Base-by-base conservation (phyloP, 129 eudicot species). In the Arctium minus region DNA sequence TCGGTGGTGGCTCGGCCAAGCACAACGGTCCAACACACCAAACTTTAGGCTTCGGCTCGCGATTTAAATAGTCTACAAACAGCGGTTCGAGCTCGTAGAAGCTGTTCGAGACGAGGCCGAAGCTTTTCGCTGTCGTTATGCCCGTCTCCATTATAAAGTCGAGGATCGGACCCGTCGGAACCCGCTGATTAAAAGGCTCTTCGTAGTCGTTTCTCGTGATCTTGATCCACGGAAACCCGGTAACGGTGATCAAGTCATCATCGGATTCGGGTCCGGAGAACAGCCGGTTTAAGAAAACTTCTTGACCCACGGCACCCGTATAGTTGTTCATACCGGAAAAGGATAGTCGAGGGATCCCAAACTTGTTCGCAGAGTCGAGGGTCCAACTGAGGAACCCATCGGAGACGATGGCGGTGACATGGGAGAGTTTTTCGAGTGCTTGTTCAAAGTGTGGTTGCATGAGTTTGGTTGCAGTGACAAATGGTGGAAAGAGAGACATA, bases 331-430 rank as follows among this genome's bases (percentile, higher is more conserved):
- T 89, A 15, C 98, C 98, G 46, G 72, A 79, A 74, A 68, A 87
- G 2, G 74, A 82, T 1, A 95, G 69, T 0, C 97, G 84, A 2
- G 98, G 97, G 79, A 95, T 91, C n/a, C 84, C 74, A 31, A 91
- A 89, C 44, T 77, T 82, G 17, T 80, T 72, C 0, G 97, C 94
- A 0, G 98, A 87, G 8, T 86, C 84, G 0, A 86, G 79, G 0
- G 98, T 94, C 98, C 98, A 94, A 30, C 76, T 50, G 1, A 94
- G 82, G 69, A 94, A 95, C 27, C 91, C 86, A 64, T 95, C 98
- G 0, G 92, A 85, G 3, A 95, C 36, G 40, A 91, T 86, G 80
- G 89, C 91, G 8, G 72, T 82, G 30, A 86, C 82, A 1, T 53
- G 18, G 0, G 87, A 74, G 44, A 94, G 89, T 0, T 39, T 73